Evolutionary conservation across 2,329 filamentous ascomycete species (phyloP), one percentile per base, ranked within the genome.

Genomic region (Trichophyton mentagrophytes): DNA sequence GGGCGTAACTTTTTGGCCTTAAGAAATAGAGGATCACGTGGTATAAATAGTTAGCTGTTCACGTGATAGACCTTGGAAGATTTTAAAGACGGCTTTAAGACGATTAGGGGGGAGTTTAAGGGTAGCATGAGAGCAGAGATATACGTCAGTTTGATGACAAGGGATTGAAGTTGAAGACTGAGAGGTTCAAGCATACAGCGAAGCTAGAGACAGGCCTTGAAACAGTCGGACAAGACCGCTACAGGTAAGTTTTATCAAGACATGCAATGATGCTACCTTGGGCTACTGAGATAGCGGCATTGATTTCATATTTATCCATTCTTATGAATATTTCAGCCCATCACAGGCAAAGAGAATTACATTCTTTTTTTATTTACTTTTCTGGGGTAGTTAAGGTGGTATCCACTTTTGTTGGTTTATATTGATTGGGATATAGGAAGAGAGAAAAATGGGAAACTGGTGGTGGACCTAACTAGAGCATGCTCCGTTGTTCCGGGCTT

Each of bases 401-500:
- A 25, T 22, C 44, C 44, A 47, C 44, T 47, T 47, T 20, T 11
- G 20, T 20, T 47, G 20, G 17, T 47, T 27, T n/a, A 55, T 11
- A 36, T 47, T 27, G 20, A 38, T 11, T 17, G 27, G 13, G 27
- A 30, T 11, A 30, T 13, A 8, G 51, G 40, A 44, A n/a, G 25
- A 55, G 8, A 36, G 51, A 15, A n/a, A 53, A n/a, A 53, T 30
- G 15, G 25, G 27, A 22, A 22, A 27, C 11, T 33, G 49, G 33
- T 36, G 25, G 20, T n/a, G 38, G 25, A 59, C 9, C 30, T 13
- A 38, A 38, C 33, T 66, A 75, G 27, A 74, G 69, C 65, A 70
- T 65, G 68, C 71, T 74, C 65, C 67, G 72, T 59, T 67, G 64
- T 64, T 67, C 66, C 63, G 65, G 62, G 61, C 62, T 67, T 67